Evolutionary conservation across 83 land plant species (phyloP), one percentile per base, ranked within the genome.

Genomic region (Picea abies): DNA sequence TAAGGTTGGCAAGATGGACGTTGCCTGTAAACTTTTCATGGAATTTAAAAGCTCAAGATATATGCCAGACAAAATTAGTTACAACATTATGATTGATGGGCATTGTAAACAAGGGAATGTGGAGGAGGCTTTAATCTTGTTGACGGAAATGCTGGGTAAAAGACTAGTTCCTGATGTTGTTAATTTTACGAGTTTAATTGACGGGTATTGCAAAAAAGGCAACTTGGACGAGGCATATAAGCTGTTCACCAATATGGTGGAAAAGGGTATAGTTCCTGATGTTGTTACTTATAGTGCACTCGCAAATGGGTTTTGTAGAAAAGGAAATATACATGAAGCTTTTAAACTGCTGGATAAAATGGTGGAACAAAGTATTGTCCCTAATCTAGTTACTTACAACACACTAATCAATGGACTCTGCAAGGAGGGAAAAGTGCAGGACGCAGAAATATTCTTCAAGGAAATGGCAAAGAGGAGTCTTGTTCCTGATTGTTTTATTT

Each of bases 251-350:
- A 86, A 88, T 63, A 86, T 88, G 88, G 63, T 58, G 39, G 80
- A 83, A 25, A 41, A 20, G 39, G 90, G 88, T 37, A 39, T 84
- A 7, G 12, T 67, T 29, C 84, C 86, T 19, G 88, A 79, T 63
- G 62, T 86, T 12, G 83, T 86, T 41, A 86, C 90, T 11, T 92
- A 80, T 63, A 84, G 84, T 85, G 81, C 80, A 49, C 76, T 92
- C 41, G 63, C 88, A 77, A 86, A 92, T 82, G 94, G 94, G 16
- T 78, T 92, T 37, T 90, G 92, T 85, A 88, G 85, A 81, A 37
- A 41, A n/a, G 91, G 91, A 20, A 65, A 78, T 22, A 75, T 92
- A 47, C 29, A 66, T 19, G 90, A 90, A 60, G 92, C 94, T 35
- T 65, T 49, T 9, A 39, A 67, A 29, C 63, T 83, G 81, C 83